A percentile compares a stretch with the other conserved stretches of the same genome.
These are phyloP conservation scores for Salisapilia sapeloensis DNA, from an alignment of 352 stramenopile genomes.

Conservation along the genomic window DNA sequence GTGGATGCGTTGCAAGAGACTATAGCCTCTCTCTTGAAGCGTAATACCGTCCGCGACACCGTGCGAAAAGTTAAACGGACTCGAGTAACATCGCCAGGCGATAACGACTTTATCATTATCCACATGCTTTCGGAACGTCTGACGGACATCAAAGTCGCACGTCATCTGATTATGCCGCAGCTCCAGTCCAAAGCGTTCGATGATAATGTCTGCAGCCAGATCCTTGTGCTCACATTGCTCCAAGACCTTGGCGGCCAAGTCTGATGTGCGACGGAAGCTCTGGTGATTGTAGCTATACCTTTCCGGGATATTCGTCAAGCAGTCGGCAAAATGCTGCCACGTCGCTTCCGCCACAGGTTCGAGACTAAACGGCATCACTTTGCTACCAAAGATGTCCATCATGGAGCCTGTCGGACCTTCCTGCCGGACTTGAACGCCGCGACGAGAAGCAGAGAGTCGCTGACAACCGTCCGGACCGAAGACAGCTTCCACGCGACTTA, in stretches of 20 bases:
- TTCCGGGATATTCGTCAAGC: too few relatives aligned
- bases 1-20: slow-evolving; percentile 39
- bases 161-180: slow-evolving; percentile 12
- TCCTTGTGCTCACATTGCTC: too few relatives aligned
- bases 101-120: slow-evolving; percentile 16
- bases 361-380: slow-evolving; percentile 22
- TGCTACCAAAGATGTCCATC: slow-evolving; percentile 29
- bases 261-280: too few relatives aligned
- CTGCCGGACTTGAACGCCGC: slow-evolving; percentile 17
- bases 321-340: slow-evolving; percentile 34
- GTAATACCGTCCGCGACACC: slow-evolving; percentile 8
- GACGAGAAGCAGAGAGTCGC: too few relatives aligned
- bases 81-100: slow-evolving; percentile 8
- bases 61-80: background rate
- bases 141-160: slow-evolving; percentile 14
- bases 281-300: too few relatives aligned
- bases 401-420: slow-evolving; percentile 12
- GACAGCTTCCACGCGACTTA: slow-evolving; percentile 14
- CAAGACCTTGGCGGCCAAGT: too few relatives aligned
- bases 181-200: slow-evolving; percentile 25
- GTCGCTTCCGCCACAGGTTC: slow-evolving; percentile 10
- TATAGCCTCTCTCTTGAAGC: slow-evolving; percentile 32
- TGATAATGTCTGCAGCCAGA: slow-evolving; percentile 20
- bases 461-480: slow-evolving; percentile 14
- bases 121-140: slow-evolving; percentile 18